Evolutionary conservation across 2,329 filamentous ascomycete genomes (phyloP).

Genomic region (Fusarium dlaminii): DNA sequence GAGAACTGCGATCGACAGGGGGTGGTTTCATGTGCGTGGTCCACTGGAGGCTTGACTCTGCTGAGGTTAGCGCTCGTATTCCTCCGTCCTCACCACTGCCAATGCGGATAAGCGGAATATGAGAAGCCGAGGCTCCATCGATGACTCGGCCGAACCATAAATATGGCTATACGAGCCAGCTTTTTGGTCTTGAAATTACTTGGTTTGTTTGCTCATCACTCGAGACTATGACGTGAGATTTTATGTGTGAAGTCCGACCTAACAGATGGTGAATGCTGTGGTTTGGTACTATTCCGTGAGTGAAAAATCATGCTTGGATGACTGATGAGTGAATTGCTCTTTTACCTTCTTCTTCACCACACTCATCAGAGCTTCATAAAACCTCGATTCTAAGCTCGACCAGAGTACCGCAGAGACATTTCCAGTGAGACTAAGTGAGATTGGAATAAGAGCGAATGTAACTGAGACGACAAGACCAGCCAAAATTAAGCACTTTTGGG

Average conservation of each 20-base stretch:
- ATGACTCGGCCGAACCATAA: constrained; percentile 5
- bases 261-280: not conserved
- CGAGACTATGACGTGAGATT: not conserved
- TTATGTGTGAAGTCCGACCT: not conserved
- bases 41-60: not conserved
- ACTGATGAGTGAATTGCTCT: not conserved
- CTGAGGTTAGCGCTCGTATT: constrained; percentile 14
- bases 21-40: constrained; percentile 17
- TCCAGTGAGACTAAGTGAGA: fast-evolving
- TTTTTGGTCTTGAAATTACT: not conserved
- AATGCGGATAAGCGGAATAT: constrained; percentile 2
- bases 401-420: fast-evolving
- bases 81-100: not conserved
- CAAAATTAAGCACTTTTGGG: fast-evolving
- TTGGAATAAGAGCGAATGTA: fast-evolving
- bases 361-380: not conserved
- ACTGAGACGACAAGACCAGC: not conserved
- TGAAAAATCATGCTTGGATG: not conserved
- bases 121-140: constrained; percentile 3
- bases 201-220: not conserved
- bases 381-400: fast-evolving
- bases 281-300: fast-evolving
- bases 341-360: too few species aligned
- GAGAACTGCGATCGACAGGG: constrained; percentile 23
- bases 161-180: not conserved